phyloP scores from a whole-genome alignment of 495 filamentous ascomycete species.

The Hypoxylon lenormandii region DNA sequence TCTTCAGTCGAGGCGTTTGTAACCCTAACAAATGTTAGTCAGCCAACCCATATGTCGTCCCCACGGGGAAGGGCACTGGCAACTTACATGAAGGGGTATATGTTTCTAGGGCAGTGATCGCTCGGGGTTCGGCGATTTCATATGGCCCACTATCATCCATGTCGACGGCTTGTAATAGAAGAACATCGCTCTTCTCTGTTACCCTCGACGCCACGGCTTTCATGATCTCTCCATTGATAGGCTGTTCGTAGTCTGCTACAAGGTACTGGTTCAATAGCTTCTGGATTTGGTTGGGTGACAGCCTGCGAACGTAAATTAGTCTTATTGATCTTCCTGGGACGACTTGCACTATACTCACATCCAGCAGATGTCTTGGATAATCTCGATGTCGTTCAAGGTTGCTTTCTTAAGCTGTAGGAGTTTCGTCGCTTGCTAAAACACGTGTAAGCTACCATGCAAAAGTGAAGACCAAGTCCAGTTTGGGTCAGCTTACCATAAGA shows the following conservation, averaged over 20 bases:
- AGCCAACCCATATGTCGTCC: conserved; percentile 31
- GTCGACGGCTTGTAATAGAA: conserved; percentile 91
- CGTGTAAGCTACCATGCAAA: conserved; percentile 43
- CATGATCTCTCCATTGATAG: conserved; percentile 99
- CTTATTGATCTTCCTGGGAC: not conserved
- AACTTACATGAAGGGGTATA: conserved; percentile 93
- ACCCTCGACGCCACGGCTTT: conserved; percentile 97
- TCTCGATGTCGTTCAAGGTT: conserved; percentile 98
- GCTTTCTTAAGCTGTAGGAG: conserved; percentile 99
- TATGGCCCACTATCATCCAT: conserved; percentile 99
- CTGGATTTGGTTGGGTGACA: conserved; percentile 98
- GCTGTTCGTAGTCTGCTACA: conserved; percentile 98
- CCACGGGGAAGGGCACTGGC: not conserved
- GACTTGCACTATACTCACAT: conserved; percentile 72
- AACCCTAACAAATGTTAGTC: conserved; percentile 70
- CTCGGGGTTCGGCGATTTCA: conserved; percentile 95
- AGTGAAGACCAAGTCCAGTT: not conserved
- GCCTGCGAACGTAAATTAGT: conserved; percentile 65
- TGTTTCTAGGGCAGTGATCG: conserved; percentile 95
- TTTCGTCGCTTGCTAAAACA: conserved; percentile 90
- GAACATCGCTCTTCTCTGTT: conserved; percentile 97
- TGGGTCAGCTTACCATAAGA: conserved; percentile 78
- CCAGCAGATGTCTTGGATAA: conserved; percentile 99
- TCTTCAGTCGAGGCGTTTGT: conserved; percentile 92
- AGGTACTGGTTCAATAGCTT: conserved; percentile 99